A percentile compares a stretch with the other conserved stretches of the same genome.
Evolutionary conservation across 257 asterid species (phyloP).

Genomic region (Nicotiana tabacum): DNA sequence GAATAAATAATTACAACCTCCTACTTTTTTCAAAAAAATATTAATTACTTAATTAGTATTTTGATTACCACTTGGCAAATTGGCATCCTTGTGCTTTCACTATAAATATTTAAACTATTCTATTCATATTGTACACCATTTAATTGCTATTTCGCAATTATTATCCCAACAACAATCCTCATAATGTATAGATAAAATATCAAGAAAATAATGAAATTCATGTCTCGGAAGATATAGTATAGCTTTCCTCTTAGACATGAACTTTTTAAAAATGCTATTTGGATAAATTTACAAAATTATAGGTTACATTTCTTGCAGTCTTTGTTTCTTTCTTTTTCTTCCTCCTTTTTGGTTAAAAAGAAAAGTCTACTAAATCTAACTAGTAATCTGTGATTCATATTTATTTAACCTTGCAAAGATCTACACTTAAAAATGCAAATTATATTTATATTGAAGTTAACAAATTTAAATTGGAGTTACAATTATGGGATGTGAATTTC

Average conservation of each 20-base stretch:
- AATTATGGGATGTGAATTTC: neutral
- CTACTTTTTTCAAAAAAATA: neutral
- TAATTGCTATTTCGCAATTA: neutral
- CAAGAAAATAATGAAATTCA: neutral
- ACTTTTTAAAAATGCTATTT: too few species aligned
- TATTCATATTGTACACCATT: neutral
- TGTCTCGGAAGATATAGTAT: neutral
- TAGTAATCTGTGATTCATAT: too few species aligned
- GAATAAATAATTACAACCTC: neutral
- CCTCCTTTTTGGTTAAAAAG: too few species aligned
- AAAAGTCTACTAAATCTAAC: too few species aligned
- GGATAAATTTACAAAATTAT: too few species aligned
- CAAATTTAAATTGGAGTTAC: too few species aligned
- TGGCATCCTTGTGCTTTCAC: conserved; percentile 7
- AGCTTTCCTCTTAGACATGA: neutral
- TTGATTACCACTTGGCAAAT: conserved; percentile 15
- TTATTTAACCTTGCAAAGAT: too few species aligned
- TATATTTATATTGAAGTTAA: too few species aligned
- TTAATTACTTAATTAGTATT: neutral
- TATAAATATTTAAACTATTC: neutral
- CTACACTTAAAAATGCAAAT: too few species aligned
- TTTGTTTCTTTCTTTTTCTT: too few species aligned
- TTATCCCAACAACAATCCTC: neutral
- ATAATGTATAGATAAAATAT: neutral
- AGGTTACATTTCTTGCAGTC: too few species aligned